phyloP scores from a whole-genome alignment of 1,284 basidiomycete species.

The Inonotus hispidus region DNA sequence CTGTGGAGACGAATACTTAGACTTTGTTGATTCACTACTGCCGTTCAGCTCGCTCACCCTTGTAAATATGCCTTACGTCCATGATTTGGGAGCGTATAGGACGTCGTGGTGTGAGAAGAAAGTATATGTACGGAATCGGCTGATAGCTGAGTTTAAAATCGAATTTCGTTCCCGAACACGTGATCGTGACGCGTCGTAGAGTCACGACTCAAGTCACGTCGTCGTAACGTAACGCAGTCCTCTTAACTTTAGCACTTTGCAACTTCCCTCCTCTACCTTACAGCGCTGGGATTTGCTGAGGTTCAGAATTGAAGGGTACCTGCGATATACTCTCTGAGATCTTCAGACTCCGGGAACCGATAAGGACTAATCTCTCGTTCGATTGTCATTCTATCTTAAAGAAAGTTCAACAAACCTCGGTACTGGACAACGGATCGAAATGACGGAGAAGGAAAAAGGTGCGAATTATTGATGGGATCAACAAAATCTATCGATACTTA shows the following conservation, averaged over 20 bases:
- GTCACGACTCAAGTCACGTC: too few species aligned
- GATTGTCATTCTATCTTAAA: too few species aligned
- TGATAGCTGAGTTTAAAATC: background rate
- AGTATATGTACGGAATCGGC: background rate
- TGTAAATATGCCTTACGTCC: background rate
- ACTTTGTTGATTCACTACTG: background rate
- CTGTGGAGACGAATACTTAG: slow-evolving; percentile 19
- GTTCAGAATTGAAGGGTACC: too few species aligned
- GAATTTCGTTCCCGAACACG: background rate
- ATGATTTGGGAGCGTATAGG: background rate
- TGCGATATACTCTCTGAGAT: too few species aligned
- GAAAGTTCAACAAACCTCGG: too few species aligned
- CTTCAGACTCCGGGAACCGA: too few species aligned
- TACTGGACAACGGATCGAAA: background rate
- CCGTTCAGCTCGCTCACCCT: background rate
- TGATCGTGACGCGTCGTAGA: background rate
- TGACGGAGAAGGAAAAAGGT: slow-evolving; percentile 21
- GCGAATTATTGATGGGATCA: background rate
- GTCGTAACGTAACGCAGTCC: background rate
- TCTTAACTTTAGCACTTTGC: too few species aligned
- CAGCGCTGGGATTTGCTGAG: too few species aligned
- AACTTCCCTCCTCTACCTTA: background rate
- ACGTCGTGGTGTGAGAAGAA: background rate
- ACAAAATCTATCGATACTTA: background rate
- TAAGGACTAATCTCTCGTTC: too few species aligned